These are phyloP conservation scores for Pythium aristosporum DNA, from an alignment of 352 stramenopile genomes.

Conservation along the genomic window DNA sequence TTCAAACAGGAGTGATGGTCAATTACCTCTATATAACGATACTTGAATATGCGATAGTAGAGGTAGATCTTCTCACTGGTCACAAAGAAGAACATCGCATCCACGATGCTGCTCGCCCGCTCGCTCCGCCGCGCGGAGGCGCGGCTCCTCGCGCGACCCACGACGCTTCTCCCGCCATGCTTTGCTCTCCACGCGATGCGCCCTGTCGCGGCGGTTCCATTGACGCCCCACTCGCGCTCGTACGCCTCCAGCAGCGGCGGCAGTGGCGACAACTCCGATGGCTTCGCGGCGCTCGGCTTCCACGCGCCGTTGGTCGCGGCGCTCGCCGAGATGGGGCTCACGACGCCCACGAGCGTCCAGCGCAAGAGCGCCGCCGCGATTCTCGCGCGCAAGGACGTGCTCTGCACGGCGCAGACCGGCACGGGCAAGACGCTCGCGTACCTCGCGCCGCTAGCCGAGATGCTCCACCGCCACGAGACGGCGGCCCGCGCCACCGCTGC, in stretches of 20 bases:
- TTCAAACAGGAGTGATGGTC: slow-evolving; percentile 23
- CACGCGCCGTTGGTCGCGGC: slow-evolving; percentile 23
- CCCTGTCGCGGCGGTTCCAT: not conserved
- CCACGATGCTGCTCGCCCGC: slow-evolving; percentile 3
- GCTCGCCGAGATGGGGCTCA: slow-evolving; percentile 27
- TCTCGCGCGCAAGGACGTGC: slow-evolving; percentile 30
- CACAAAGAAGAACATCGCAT: not conserved
- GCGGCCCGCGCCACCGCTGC: not conserved
- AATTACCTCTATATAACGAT: slow-evolving; percentile 4
- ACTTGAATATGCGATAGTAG: not conserved
- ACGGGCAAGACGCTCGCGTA: slow-evolving; percentile 42
- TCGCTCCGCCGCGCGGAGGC: slow-evolving; percentile 1
- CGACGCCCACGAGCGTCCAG: slow-evolving; percentile 31
- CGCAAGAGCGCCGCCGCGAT: slow-evolving; percentile 29
- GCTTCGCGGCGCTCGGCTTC: slow-evolving; percentile 28
- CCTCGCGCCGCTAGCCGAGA: slow-evolving; percentile 31
- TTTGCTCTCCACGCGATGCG: not conserved
- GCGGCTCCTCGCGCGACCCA: not conserved
- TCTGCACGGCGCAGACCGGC: slow-evolving; percentile 38
- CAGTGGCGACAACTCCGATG: not conserved
- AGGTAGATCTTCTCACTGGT: not conserved
- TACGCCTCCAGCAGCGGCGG: not conserved
- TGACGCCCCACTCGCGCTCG: not conserved
- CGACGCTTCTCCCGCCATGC: not conserved
- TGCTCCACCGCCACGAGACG: slow-evolving; percentile 27